phyloP scores from a whole-genome alignment of 2,329 filamentous ascomycete genomes.

The Rutstroemia sp. region DNA sequence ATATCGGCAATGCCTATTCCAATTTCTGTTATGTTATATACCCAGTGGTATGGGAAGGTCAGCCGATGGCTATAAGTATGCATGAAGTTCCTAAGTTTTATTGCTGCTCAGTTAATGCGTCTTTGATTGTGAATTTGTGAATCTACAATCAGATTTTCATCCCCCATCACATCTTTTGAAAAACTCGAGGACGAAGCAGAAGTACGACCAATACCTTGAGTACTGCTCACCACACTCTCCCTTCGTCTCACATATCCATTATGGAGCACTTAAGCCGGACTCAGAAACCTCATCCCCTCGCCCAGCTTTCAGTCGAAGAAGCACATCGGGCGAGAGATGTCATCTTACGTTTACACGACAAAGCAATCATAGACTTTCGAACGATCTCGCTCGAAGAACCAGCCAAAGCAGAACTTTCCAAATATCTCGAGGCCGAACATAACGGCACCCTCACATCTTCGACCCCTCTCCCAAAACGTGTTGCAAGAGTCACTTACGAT shows the following conservation, averaged over 20 bases:
- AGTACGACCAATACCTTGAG: too few species aligned
- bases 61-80: too few species aligned
- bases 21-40: too few species aligned
- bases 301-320: slow-evolving; percentile 38
- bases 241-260: not conserved
- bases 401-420: slow-evolving; percentile 41
- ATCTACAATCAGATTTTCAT: too few species aligned
- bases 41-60: too few species aligned
- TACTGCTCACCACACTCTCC: not conserved
- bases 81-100: too few species aligned
- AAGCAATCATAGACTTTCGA: slow-evolving; percentile 51
- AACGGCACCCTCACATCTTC: slow-evolving; percentile 31
- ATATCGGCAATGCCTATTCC: too few species aligned
- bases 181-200: too few species aligned
- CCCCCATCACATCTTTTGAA: too few species aligned
- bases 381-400: slow-evolving; percentile 50
- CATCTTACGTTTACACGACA: slow-evolving; percentile 28
- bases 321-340: slow-evolving; percentile 45
- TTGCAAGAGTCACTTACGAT: slow-evolving; percentile 50
- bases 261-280: not conserved
- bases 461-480: slow-evolving; percentile 36
- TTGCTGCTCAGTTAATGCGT: too few species aligned
- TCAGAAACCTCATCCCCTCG: slow-evolving; percentile 36
- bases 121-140: too few species aligned
- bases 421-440: slow-evolving; percentile 42